Percentiles rank a stretch among this genome's conserved stretches.
These are phyloP conservation scores for Pichia rugopelliculosa DNA, from an alignment of 805 yeast genomes.

Conservation along the genomic window DNA sequence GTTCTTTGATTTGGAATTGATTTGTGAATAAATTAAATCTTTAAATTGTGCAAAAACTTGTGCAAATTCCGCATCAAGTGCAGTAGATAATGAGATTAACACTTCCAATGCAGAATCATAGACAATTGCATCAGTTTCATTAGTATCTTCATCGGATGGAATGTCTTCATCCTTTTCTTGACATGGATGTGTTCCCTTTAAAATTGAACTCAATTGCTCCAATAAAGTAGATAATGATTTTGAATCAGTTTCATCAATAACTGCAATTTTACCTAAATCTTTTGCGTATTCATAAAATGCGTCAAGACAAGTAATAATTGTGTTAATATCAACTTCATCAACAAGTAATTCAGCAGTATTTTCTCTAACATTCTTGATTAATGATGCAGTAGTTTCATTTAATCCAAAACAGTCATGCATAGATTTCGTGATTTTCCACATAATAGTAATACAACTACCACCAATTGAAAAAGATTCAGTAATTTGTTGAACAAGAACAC, in stretches of 20 bases:
- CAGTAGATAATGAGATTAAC: conserved; percentile 63
- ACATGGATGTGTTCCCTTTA: conserved; percentile 78
- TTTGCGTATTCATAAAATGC: conserved; percentile 60
- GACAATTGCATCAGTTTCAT: conserved; percentile 59
- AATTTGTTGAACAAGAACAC: conserved; percentile 59
- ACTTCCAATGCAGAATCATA: conserved; percentile 84
- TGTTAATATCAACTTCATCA: conserved; percentile 77
- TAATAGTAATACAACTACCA: conserved; percentile 71
- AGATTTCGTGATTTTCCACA: conserved; percentile 78
- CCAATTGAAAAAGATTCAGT: conserved; percentile 88
- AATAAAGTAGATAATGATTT: conserved; percentile 60
- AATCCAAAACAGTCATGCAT: conserved; percentile 47
- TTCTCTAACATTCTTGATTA: conserved; percentile 61
- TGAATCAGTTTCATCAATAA: conserved; percentile 52
- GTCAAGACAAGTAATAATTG: conserved; percentile 75
- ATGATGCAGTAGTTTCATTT: conserved; percentile 46
- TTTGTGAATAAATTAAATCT: conserved; percentile 50
- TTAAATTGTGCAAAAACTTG: conserved; percentile 68
- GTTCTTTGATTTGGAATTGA: conserved; percentile 53
- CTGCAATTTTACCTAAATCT: conserved; percentile 65
- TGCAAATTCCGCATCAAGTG: conserved; percentile 70
- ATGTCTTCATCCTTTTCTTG: conserved; percentile 52
- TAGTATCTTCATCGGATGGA: conserved; percentile 40
- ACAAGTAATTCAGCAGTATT: conserved; percentile 54
- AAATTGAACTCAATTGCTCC: conserved; percentile 58